Percentiles rank a stretch among this genome's conserved stretches.
phyloP scores from a whole-genome alignment of 2,329 filamentous ascomycete genomes.

The Aspergillus calidoustus region DNA sequence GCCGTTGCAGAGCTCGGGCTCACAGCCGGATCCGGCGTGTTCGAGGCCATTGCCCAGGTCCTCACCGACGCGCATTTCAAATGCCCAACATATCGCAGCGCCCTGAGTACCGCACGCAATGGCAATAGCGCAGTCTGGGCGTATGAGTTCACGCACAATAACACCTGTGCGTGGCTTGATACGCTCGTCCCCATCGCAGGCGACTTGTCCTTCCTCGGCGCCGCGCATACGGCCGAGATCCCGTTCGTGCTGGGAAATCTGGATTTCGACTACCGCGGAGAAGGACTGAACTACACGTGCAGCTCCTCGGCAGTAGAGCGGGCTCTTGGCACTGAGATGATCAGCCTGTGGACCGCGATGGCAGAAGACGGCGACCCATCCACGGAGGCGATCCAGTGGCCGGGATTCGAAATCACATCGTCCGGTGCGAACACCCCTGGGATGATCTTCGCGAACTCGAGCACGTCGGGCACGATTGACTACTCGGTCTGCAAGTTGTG shows the following conservation, averaged over 20 bases:
- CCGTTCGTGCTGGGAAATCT: constrained; percentile 26
- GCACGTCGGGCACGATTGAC: constrained; percentile 19
- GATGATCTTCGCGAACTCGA: constrained; percentile 21
- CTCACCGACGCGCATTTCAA: constrained; percentile 21
- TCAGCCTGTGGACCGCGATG: constrained; percentile 28
- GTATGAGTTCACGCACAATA: constrained; percentile 27
- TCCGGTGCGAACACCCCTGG: constrained; percentile 7
- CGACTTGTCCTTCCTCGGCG: constrained; percentile 7
- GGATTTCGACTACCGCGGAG: constrained; percentile 2
- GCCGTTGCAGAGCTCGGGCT: not conserved
- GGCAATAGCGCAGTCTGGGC: constrained; percentile 22
- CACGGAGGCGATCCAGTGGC: constrained; percentile 22
- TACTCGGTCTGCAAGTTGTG: constrained; percentile 23
- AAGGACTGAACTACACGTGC: constrained; percentile 14
- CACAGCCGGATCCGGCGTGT: constrained; percentile 6
- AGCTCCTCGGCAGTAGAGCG: constrained; percentile 18
- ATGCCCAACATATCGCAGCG: constrained; percentile 24
- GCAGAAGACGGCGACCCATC: constrained; percentile 24
- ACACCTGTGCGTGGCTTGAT: constrained; percentile 27
- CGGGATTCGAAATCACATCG: constrained; percentile 17
- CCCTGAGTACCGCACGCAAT: constrained; percentile 13
- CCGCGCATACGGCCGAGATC: constrained; percentile 27
- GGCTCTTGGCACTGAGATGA: constrained; percentile 24
- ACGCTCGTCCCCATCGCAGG: constrained; percentile 5
- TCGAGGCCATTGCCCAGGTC: constrained; percentile 23